Evolutionary conservation across 2,329 filamentous ascomycete genomes (phyloP).

Genomic region (Aspergillus melleus): DNA sequence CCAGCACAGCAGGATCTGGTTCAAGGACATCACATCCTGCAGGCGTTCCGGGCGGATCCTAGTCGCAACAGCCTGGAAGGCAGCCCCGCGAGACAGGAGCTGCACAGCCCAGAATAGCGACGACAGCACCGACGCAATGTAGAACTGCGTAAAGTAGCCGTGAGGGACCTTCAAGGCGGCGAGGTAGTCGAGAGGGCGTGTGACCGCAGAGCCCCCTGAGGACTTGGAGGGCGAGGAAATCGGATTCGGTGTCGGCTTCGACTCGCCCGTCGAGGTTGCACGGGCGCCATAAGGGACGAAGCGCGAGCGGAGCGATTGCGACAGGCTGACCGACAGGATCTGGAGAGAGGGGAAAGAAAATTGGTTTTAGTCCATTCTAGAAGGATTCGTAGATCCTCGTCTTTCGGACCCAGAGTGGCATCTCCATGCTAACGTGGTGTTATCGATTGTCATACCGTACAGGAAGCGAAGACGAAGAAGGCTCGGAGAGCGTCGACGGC

Average conservation of each 20-base stretch:
- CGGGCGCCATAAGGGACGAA: conserved; percentile 64
- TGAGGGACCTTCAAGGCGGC: conserved; percentile 71
- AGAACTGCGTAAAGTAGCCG: conserved; percentile 87
- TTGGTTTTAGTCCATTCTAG: conserved; percentile 20
- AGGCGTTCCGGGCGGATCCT: conserved; percentile 38
- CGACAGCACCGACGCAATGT: conserved; percentile 67
- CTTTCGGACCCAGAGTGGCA: background rate
- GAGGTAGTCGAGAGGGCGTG: conserved; percentile 49
- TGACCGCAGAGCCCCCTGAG: conserved; percentile 14
- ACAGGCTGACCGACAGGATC: conserved; percentile 52
- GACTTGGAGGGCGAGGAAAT: conserved; percentile 2
- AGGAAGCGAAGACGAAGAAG: conserved; percentile 40
- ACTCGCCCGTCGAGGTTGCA: conserved; percentile 31
- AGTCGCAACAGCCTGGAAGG: conserved; percentile 53
- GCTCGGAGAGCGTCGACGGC: conserved; percentile 35
- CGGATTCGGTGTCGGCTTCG: background rate
- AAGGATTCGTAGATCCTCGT: conserved; percentile 6
- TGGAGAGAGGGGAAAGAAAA: conserved; percentile 19
- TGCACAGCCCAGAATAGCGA: conserved; percentile 75
- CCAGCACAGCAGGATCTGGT: conserved; percentile 68
- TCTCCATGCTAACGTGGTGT: conserved; percentile 5
- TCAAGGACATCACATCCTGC: conserved; percentile 54
- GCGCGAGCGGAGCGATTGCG: conserved; percentile 53
- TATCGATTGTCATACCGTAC: conserved; percentile 33
- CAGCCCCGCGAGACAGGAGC: conserved; percentile 54